Conservation (phyloP, 2,329 filamentous ascomycete genomes). For the Escovopsis sp. region DNA sequence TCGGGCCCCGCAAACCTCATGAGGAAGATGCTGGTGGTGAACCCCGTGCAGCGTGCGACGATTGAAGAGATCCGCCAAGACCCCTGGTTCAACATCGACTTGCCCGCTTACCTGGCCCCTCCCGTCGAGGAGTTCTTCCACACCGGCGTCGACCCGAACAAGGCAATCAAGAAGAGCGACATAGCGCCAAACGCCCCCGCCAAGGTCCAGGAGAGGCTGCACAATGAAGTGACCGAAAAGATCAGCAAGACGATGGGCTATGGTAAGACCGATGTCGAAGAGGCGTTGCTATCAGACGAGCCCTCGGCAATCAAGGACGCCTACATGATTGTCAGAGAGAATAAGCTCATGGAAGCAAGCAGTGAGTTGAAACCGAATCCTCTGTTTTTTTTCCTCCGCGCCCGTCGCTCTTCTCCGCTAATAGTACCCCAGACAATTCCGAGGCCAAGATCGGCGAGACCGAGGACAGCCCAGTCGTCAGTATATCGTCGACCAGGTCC, state of each 20-base stretch:
- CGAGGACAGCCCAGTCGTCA: conserved; percentile 36
- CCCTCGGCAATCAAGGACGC: conserved; percentile 98
- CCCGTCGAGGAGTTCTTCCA: conserved; percentile 86
- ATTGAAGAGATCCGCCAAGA: conserved; percentile 88
- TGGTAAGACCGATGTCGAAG: conserved; percentile 84
- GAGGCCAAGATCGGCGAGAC: conserved; percentile 19
- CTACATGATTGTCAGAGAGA: conserved; percentile 94
- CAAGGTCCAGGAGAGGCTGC: conserved; percentile 74
- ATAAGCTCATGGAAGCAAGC: conserved; percentile 90
- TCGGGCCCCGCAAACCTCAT: conserved; percentile 70
- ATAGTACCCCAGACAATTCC: conserved; percentile 18
- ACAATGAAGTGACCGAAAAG: conserved; percentile 86
- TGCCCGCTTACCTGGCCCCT: conserved; percentile 74
- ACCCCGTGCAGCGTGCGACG: conserved; percentile 84
- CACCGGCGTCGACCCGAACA: conserved; percentile 86
- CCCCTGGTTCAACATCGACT: conserved; percentile 80
- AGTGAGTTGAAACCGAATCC: conserved; percentile 43
- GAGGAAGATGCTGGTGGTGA: conserved; percentile 86
- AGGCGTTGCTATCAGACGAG: conserved; percentile 80
- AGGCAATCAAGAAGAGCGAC: conserved; percentile 70
- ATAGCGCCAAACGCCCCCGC: conserved; percentile 66
- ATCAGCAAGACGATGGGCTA: conserved; percentile 98
- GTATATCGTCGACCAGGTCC: conserved; percentile 40
- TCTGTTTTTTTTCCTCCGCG: conserved; percentile 2
- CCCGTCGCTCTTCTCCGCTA: conserved; percentile 10